Conservation (phyloP, 208 protist species). For the Vickermania spadyakhi region DNA sequence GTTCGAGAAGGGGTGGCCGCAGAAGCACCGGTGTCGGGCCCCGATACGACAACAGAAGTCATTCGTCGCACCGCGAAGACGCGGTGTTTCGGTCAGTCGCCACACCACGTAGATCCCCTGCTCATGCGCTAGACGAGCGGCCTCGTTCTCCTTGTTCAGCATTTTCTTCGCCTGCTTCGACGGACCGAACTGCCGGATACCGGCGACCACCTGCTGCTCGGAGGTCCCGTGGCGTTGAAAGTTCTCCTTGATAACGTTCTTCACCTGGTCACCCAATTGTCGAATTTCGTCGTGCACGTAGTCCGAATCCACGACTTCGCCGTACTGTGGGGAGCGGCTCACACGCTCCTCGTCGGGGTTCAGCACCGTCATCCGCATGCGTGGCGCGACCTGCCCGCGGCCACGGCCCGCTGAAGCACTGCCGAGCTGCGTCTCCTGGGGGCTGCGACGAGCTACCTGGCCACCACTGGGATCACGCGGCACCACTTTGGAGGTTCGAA, state of each 20-base stretch:
- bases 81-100: constrained; percentile 36
- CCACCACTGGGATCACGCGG: background rate
- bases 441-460: background rate
- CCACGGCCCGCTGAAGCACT: background rate
- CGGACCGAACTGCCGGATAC: constrained; percentile 61
- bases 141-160: constrained; percentile 68
- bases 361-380: background rate
- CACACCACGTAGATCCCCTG: constrained; percentile 75
- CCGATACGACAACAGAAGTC: constrained; percentile 81
- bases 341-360: background rate
- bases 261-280: constrained; percentile 33
- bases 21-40: constrained; percentile 67
- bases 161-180: constrained; percentile 52
- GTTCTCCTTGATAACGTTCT: constrained; percentile 31
- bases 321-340: constrained; percentile 15
- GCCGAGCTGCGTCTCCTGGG: background rate
- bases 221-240: constrained; percentile 50
- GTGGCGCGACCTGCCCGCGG: background rate
- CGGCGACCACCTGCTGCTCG: constrained; percentile 51
- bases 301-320: constrained; percentile 43
- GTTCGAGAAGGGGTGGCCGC: constrained; percentile 41
- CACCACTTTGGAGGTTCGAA: background rate
- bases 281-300: constrained; percentile 72
- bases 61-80: constrained; percentile 30
- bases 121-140: constrained; percentile 47